Evolutionary conservation across 2,329 filamentous ascomycete species (phyloP), one percentile per base, ranked within the genome.

Genomic region (Penicillium glabrum): DNA sequence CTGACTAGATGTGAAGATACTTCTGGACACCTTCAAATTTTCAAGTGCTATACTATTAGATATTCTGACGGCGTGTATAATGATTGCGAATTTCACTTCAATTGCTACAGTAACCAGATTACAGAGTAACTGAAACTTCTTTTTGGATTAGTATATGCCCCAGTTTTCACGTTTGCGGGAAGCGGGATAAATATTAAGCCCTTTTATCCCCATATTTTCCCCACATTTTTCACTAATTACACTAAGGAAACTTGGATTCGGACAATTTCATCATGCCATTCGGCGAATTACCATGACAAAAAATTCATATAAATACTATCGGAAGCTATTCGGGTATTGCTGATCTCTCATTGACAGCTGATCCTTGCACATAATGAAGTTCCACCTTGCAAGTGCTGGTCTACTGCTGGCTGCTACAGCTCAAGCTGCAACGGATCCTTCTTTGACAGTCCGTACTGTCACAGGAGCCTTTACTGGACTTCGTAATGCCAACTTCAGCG

Each of bases 391-490:
- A 29, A 27, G 39, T 31, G 46, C 46, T 35, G 29, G 53, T 27
- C 31, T 51, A n/a, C 27, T 55, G 27, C 21, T 46, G 7, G 53
- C 46, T 41, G 41, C 37, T 10, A 19, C 41, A 19, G 37, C 24
- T 21, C 53, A 55, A 51, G 53, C 16, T 19, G 41, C 24, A 24
- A 47, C 46, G 2, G 46, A 55, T 23, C 46, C 41, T 29, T 49
- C 52, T 31, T 31, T 50, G 41, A 55, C 53, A 53, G 53, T 55
- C 14, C 53, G 53, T 16, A 55, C 53, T 8, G 43, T 27, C 19
- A 55, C 53, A 27, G 53, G 53, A 14, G 37, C 39, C 13, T 55
- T 51, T 24, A 55, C 53, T 33, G 53, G 53, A 27, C 47, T 55
- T 21, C 46, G 48, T 1, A 55, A 55, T 39, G 13, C 19, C 14